These are phyloP conservation scores for Calonectria multiphialidica DNA, from an alignment of 2,329 filamentous ascomycete genomes.

Conservation along the genomic window DNA sequence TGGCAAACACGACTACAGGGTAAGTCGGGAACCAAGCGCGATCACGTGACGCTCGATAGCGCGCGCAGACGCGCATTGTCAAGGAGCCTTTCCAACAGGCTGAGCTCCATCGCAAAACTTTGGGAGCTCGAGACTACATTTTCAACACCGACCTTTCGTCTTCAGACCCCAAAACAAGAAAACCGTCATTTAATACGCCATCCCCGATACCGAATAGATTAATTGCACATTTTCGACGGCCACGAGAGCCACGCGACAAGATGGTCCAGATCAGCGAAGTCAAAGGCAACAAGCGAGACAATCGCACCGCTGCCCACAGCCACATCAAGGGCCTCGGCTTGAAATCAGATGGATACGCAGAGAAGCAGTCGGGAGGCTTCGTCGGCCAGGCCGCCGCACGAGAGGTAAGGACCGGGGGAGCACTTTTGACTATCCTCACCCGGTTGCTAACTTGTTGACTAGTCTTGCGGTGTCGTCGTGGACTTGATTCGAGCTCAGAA, in stretches of 20 bases:
- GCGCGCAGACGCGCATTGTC: slow-evolving; percentile 42
- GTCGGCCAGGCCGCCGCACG: slow-evolving; percentile 89
- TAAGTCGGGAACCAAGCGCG: slow-evolving; percentile 8
- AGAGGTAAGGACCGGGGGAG: slow-evolving; percentile 72
- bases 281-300: slow-evolving; percentile 94
- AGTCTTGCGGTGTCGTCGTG: slow-evolving; percentile 96
- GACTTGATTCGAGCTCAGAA: slow-evolving; percentile 96
- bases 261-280: slow-evolving; percentile 96
- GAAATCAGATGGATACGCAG: slow-evolving; percentile 86
- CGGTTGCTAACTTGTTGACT: slow-evolving; percentile 35
- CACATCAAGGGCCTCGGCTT: slow-evolving; percentile 97
- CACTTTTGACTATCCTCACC: background rate
- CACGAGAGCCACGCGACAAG: slow-evolving; percentile 50
- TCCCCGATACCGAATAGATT: background rate
- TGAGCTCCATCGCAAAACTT: slow-evolving; percentile 51
- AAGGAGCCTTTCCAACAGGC: slow-evolving; percentile 41
- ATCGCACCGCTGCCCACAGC: slow-evolving; percentile 95
- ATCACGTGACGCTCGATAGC: slow-evolving; percentile 46
- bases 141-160: slow-evolving; percentile 19
- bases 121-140: slow-evolving; percentile 39
- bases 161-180: slow-evolving; percentile 15
- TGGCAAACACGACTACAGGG: background rate
- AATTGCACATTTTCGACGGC: slow-evolving; percentile 23
- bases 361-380: slow-evolving; percentile 84
- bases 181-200: slow-evolving; percentile 18